Base-by-base conservation (phyloP, 73 alveolate genomes). In the Paramecium caudatum region DNA sequence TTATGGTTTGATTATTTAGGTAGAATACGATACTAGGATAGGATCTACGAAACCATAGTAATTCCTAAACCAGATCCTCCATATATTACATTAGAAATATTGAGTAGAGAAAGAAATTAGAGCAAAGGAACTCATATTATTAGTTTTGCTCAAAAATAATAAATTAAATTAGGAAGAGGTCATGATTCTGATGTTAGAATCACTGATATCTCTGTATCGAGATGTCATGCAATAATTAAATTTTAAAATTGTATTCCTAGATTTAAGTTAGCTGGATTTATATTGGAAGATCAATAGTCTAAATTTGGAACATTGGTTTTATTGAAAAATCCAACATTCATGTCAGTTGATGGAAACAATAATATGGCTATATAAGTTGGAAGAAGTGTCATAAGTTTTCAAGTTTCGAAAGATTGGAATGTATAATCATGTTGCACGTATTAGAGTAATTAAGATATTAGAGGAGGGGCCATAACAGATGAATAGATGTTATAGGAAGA, bases 141-240 rank as follows among this genome's bases (percentile, higher is more conserved):
- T 17, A 49, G 92, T 39, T 68, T 91, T 33, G 70, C 90, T 30
- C 46, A 90, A 27, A 86, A 91, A 49, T 30, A 74, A 21, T 32
- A 50, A 46, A 91, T 91, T 30, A 90, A 90, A 17, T 81, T 91
- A 4, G 95, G 95, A 0, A 91, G 95, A 90, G 95, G 94, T 8
- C 94, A 91, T 74, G 95, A 91, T 30, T 65, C 94, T 8, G 95
- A 91, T 90, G 91, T 91, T 12, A 90, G 95, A 23, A 85, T 91
- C 4, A 50, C 94, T 27, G 86, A 85, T 68, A 61, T 55, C 1
- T 61, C 95, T 25, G 91, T 86, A 23, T 70, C 92, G 33, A 90
- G 95, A 48, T 68, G 85, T 16, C 95, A 91, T 90, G 95, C 95
- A 3, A 13, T 86, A 19, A 36, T 91, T 21, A 90, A 63, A 45